These are phyloP conservation scores for Trichoderma sp. DNA, from an alignment of 2,329 filamentous ascomycete genomes.

Conservation along the genomic window DNA sequence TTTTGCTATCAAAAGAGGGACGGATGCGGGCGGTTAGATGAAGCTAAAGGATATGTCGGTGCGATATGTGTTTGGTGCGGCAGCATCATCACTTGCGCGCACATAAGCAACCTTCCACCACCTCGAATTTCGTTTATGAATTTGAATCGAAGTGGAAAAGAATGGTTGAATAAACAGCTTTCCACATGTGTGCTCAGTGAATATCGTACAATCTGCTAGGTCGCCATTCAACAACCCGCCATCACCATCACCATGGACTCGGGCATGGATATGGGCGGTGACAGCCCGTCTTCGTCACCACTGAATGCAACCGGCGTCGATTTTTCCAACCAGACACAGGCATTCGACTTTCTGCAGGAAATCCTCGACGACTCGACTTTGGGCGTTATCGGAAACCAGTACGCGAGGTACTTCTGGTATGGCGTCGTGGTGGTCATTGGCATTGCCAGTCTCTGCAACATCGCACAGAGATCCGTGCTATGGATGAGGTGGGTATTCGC, in stretches of 20 bases:
- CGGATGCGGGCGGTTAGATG: background rate
- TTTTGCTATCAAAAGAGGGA: background rate
- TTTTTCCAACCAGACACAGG: constrained; percentile 1
- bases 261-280: background rate
- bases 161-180: background rate
- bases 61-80: background rate
- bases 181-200: background rate
- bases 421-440: background rate
- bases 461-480: background rate
- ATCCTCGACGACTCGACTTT: background rate
- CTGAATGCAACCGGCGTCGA: background rate
- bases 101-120: background rate
- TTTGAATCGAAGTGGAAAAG: background rate
- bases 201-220: background rate
- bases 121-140: background rate
- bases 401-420: constrained; percentile 7
- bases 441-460: constrained; percentile 9
- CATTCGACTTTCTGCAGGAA: background rate
- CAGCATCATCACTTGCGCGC: background rate
- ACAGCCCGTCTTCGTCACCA: background rate
- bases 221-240: background rate
- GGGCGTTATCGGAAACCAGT: background rate
- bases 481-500: background rate
- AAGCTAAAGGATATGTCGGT: background rate
- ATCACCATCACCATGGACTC: background rate